Evolutionary conservation across 2,329 filamentous ascomycete species (phyloP).

Genomic region (Tolypocladium paradoxum): DNA sequence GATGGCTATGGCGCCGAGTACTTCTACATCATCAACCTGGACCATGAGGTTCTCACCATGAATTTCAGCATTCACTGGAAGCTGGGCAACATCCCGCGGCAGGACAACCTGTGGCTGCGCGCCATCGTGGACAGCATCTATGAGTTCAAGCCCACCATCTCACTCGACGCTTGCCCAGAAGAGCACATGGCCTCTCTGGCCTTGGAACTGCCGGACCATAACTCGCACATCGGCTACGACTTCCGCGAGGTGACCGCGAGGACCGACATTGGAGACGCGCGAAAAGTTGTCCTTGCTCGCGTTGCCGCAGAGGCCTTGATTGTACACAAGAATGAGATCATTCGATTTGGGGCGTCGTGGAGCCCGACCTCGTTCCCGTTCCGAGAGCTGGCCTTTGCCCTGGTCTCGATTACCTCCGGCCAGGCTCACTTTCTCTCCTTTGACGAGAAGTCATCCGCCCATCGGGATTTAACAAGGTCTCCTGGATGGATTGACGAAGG

Average conservation of each 20-base stretch:
- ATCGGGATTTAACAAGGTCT: too few relatives aligned
- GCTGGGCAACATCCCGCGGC: slow-evolving; percentile 7
- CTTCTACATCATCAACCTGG: slow-evolving; percentile 8
- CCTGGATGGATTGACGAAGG: too few relatives aligned
- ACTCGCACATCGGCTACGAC: background rate
- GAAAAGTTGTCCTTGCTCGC: slow-evolving; percentile 2
- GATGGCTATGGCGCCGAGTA: slow-evolving; percentile 2
- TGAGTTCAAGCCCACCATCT: slow-evolving; percentile 5
- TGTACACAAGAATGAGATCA: slow-evolving; percentile 2
- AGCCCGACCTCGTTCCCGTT: slow-evolving; percentile 9
- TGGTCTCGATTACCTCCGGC: slow-evolving; percentile 8
- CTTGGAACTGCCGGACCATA: slow-evolving; percentile 3
- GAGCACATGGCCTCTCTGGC: slow-evolving; percentile 7
- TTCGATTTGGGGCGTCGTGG: slow-evolving; percentile 7
- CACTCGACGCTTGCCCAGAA: slow-evolving; percentile 3
- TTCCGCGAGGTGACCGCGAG: background rate
- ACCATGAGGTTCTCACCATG: slow-evolving; percentile 10
- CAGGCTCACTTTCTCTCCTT: too few relatives aligned
- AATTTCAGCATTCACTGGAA: slow-evolving; percentile 9
- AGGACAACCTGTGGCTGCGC: slow-evolving; percentile 4
- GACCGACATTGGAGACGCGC: background rate
- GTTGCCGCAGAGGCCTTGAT: slow-evolving; percentile 2
- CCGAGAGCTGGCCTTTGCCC: slow-evolving; percentile 9
- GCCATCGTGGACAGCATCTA: slow-evolving; percentile 5
- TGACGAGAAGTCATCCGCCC: too few relatives aligned